phyloP scores from a whole-genome alignment of 805 yeast species.

The Jamesozyma piceae region DNA sequence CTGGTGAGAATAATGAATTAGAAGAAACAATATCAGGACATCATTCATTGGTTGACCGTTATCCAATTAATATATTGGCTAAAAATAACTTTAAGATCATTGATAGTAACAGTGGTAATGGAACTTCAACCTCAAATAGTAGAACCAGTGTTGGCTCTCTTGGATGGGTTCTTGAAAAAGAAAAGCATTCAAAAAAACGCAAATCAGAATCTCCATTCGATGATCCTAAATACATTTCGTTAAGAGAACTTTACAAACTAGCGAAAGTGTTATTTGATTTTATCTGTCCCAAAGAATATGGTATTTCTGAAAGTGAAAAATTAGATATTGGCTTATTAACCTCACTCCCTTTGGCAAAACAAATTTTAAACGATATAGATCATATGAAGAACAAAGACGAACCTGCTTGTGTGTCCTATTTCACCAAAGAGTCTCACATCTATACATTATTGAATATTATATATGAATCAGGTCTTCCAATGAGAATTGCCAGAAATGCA shows the following conservation, averaged over 20 bases:
- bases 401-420: slow-evolving; percentile 81
- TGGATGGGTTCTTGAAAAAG: slow-evolving; percentile 58
- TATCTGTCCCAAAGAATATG: slow-evolving; percentile 97
- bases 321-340: slow-evolving; percentile 92
- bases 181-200: slow-evolving; percentile 22
- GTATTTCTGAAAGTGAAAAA: slow-evolving; percentile 90
- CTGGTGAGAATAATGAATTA: slow-evolving; percentile 38
- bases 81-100: slow-evolving; percentile 67
- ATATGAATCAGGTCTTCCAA: slow-evolving; percentile 88
- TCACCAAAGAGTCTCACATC: slow-evolving; percentile 95
- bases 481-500: slow-evolving; percentile 89
- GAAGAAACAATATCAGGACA: slow-evolving; percentile 23
- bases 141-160: slow-evolving; percentile 48
- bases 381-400: slow-evolving; percentile 67
- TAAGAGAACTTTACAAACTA: slow-evolving; percentile 80
- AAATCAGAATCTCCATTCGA: slow-evolving; percentile 50
- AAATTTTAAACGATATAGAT: slow-evolving; percentile 70
- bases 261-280: slow-evolving; percentile 93
- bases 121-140: slow-evolving; percentile 6
- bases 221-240: slow-evolving; percentile 64
- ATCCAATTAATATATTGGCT: slow-evolving; percentile 66
- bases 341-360: slow-evolving; percentile 85
- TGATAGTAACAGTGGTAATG: slow-evolving; percentile 13
- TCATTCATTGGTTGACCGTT: slow-evolving; percentile 51
- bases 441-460: slow-evolving; percentile 85